A percentile compares a stretch with the other conserved stretches of the same genome.
These are phyloP conservation scores for Globisporangium camurandrum DNA, from an alignment of 352 stramenopile species.

Conservation along the genomic window DNA sequence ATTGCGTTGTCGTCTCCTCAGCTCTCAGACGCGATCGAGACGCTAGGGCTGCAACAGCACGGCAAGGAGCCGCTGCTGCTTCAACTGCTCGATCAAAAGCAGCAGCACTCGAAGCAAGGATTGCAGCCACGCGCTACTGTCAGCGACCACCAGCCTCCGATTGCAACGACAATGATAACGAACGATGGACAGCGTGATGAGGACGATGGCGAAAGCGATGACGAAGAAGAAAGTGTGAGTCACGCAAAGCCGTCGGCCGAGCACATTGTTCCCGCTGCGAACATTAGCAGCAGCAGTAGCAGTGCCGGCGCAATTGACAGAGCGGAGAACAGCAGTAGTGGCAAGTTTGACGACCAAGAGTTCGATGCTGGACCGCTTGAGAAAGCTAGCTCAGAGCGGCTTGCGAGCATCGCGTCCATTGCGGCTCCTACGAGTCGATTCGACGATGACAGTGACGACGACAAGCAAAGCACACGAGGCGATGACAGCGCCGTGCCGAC, in stretches of 20 bases:
- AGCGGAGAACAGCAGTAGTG: background rate
- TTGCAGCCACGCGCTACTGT: too few species aligned
- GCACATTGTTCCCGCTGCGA: too few species aligned
- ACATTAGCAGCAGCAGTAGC: background rate
- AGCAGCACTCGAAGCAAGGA: too few species aligned
- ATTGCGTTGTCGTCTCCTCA: too few species aligned
- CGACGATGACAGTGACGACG: background rate
- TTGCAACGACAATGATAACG: background rate
- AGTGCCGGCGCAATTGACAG: background rate
- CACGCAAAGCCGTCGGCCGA: background rate
- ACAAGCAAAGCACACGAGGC: background rate
- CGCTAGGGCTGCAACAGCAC: background rate
- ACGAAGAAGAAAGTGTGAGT: too few species aligned
- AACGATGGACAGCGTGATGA: background rate
- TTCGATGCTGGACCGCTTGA: background rate
- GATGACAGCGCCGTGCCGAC: too few species aligned
- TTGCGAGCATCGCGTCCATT: too few species aligned
- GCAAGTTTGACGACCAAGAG: background rate
- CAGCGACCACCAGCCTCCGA: too few species aligned
- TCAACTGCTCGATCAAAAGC: slow-evolving; percentile 15
- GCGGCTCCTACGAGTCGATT: background rate
- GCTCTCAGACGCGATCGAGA: background rate
- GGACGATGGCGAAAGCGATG: too few species aligned
- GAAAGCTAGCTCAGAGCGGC: slow-evolving; percentile 1
- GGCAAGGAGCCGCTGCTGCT: slow-evolving; percentile 17